Evolutionary conservation across 2,329 filamentous ascomycete genomes (phyloP).

Genomic region (Nemania abortiva): DNA sequence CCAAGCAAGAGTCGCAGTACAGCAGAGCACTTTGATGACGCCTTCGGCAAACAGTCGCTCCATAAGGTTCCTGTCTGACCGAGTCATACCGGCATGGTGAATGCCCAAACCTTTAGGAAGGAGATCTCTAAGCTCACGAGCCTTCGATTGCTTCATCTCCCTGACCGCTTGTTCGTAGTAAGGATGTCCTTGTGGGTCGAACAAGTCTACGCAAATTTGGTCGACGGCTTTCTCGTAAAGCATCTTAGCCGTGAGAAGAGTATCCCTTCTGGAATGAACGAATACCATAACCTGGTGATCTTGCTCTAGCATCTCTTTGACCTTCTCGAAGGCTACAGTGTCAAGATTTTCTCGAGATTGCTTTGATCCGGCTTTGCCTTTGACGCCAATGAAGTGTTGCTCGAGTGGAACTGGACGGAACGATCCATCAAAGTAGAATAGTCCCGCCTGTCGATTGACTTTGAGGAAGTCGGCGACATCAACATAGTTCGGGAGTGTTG

Average conservation of each 20-base stretch:
- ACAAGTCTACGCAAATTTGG: conserved; percentile 80
- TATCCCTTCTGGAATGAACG: conserved; percentile 96
- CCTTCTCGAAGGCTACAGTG: conserved; percentile 89
- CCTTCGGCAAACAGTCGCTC: conserved; percentile 91
- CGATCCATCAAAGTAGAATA: conserved; percentile 97
- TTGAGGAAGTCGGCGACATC: conserved; percentile 98
- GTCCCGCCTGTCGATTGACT: conserved; percentile 89
- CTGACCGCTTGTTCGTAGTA: conserved; percentile 82
- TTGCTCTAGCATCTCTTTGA: conserved; percentile 87
- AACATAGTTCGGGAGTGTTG: conserved; percentile 94
- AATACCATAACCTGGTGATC: conserved; percentile 99
- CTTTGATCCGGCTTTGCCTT: conserved; percentile 86
- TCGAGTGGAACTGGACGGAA: conserved; percentile 96
- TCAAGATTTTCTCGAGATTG: conserved; percentile 91
- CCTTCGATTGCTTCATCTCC: conserved; percentile 88
- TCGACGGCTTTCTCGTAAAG: conserved; percentile 89
- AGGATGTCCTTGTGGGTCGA: conserved; percentile 84
- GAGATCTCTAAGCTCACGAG: conserved; percentile 87
- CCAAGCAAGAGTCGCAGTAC: conserved; percentile 97
- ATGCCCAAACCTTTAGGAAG: conserved; percentile 92
- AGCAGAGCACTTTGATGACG: conserved; percentile 96
- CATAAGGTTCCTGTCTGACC: conserved; percentile 94
- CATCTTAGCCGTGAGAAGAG: conserved; percentile 86
- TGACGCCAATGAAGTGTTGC: conserved; percentile 97
- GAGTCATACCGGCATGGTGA: conserved; percentile 96